Conservation (phyloP, 2,329 filamentous ascomycete species). For the Cercospora sp. region DNA sequence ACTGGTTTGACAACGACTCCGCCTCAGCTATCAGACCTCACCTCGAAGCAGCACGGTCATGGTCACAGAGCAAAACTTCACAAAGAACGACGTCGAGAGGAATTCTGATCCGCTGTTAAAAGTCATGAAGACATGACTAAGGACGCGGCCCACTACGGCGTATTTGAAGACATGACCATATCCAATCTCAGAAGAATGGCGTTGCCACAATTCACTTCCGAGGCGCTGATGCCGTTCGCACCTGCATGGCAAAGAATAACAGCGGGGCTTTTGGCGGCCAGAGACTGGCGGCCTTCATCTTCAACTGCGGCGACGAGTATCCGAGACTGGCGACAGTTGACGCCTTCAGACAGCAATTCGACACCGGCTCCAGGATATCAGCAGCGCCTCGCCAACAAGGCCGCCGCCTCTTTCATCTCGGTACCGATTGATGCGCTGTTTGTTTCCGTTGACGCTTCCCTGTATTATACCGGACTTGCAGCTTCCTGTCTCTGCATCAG, state of each 20-base stretch:
- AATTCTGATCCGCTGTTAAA: too few species aligned
- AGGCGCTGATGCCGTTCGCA: slow-evolving; percentile 67
- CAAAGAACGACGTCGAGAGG: too few species aligned
- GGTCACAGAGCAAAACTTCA: too few species aligned
- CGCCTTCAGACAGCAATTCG: accelerated
- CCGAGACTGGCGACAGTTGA: background rate
- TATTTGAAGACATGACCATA: slow-evolving; percentile 85
- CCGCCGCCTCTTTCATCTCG: background rate
- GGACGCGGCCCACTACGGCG: slow-evolving; percentile 78
- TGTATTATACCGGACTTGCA: background rate
- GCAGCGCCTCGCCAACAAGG: background rate
- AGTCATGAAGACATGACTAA: too few species aligned
- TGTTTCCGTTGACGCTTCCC: background rate
- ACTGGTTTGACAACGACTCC: too few species aligned
- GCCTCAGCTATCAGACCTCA: too few species aligned
- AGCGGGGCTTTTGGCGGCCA: slow-evolving; percentile 75
- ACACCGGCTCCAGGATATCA: background rate
- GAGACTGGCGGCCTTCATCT: slow-evolving; percentile 61
- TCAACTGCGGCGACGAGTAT: too few species aligned
- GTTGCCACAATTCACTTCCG: slow-evolving; percentile 82
- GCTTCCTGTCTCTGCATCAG: too few species aligned
- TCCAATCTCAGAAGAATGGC: slow-evolving; percentile 82
- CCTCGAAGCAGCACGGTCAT: too few species aligned
- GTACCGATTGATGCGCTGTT: background rate
- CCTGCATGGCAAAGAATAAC: slow-evolving; percentile 70